Conservation (phyloP, 306 rosid genomes). For the Medicago lupulina region DNA sequence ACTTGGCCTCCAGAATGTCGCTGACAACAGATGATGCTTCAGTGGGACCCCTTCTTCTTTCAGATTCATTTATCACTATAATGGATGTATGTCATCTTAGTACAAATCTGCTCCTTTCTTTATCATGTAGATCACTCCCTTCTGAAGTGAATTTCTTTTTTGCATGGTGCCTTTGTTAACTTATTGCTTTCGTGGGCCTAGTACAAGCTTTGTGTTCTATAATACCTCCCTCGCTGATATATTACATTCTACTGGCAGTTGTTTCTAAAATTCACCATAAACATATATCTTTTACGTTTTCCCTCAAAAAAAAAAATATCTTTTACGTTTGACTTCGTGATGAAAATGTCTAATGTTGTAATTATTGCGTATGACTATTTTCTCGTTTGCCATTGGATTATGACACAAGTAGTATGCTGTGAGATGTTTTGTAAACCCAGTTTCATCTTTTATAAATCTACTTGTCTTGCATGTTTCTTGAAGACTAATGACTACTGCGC, state of each 20-base stretch:
- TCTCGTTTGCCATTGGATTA: slow-evolving; percentile 32
- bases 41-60: slow-evolving; percentile 83
- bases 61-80: slow-evolving; percentile 85
- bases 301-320: too few species aligned
- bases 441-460: slow-evolving; percentile 20
- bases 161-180: background rate
- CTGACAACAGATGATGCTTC: slow-evolving; percentile 86
- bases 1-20: slow-evolving; percentile 92
- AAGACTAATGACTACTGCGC: slow-evolving; percentile 98
- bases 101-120: slow-evolving; percentile 33
- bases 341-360: background rate
- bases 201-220: slow-evolving; percentile 1
- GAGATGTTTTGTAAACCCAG: slow-evolving; percentile 31
- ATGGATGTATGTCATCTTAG: slow-evolving; percentile 86
- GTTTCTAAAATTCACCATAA: slow-evolving; percentile 7
- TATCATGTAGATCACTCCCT: slow-evolving; percentile 14
- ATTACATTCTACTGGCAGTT: slow-evolving; percentile 24
- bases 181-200: background rate
- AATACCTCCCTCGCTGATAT: slow-evolving; percentile 17
- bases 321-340: slow-evolving; percentile 10
- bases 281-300: background rate
- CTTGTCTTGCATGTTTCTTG: slow-evolving; percentile 41
- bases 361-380: background rate
- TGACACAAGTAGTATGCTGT: slow-evolving; percentile 22
- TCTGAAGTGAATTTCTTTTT: slow-evolving; percentile 4